A percentile compares a stretch with the other conserved stretches of the same genome.
phyloP scores from a whole-genome alignment of 768 basidiomycete genomes.

The Porphyrellus cyaneotinctus region DNA sequence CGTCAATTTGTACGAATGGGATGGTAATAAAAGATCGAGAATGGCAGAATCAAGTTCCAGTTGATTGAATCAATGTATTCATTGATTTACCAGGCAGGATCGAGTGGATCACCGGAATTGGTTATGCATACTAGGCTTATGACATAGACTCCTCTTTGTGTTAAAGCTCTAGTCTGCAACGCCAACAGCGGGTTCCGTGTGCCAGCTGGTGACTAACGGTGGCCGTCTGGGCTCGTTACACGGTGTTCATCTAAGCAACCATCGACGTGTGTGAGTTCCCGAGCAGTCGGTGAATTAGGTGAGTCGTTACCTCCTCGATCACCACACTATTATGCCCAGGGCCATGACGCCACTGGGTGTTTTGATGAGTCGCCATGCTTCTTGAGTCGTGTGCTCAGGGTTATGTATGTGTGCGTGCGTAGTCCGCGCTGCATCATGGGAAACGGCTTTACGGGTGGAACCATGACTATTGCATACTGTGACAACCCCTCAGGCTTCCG shows the following conservation, averaged over 20 bases:
- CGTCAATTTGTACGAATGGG: constrained; percentile 1
- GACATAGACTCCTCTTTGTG: too few species aligned
- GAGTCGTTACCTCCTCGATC: constrained; percentile 17
- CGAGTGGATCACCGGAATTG: constrained; percentile 5
- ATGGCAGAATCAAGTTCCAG: not conserved
- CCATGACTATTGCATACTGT: not conserved
- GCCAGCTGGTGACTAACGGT: too few species aligned
- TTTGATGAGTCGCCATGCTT: constrained; percentile 8
- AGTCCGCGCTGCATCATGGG: constrained; percentile 16
- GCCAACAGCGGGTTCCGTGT: too few species aligned
- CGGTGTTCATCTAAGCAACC: not conserved
- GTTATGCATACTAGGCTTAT: too few species aligned
- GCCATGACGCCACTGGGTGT: constrained; percentile 25
- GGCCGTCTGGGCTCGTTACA: not conserved
- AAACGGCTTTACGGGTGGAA: constrained; percentile 10
- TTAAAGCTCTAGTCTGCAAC: not conserved
- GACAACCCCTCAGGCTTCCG: too few species aligned
- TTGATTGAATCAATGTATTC: not conserved
- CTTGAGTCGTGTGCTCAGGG: constrained; percentile 19
- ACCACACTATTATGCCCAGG: constrained; percentile 8
- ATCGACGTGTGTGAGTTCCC: constrained; percentile 2
- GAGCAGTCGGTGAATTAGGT: constrained; percentile 15
- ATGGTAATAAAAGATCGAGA: not conserved
- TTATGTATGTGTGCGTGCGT: constrained; percentile 21
- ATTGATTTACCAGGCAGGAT: constrained; percentile 1